These are phyloP conservation scores for Avena atlantica DNA, from an alignment of 176 grass and related monocot species.

Conservation along the genomic window DNA sequence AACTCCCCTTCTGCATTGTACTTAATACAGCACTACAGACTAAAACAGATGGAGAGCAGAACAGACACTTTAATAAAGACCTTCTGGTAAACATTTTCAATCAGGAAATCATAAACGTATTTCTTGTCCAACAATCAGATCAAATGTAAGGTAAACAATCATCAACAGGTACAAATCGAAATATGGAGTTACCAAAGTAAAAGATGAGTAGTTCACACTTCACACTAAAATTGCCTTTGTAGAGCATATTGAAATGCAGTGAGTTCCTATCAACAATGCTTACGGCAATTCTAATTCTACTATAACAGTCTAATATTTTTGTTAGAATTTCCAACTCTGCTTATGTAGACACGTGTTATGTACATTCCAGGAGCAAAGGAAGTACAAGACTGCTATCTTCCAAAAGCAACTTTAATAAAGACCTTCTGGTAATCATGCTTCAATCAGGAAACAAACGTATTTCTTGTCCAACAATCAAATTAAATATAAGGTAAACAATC, in stretches of 20 bases:
- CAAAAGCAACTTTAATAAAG: neutral
- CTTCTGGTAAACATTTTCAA: neutral
- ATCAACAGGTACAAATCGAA: neutral
- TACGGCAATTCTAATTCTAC: too few relatives aligned
- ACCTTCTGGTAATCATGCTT: neutral
- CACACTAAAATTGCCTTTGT: neutral
- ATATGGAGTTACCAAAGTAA: neutral
- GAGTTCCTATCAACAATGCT: too few relatives aligned
- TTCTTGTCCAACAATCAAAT: neutral
- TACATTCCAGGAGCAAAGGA: too few relatives aligned
- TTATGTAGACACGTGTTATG: too few relatives aligned
- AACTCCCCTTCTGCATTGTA: neutral
- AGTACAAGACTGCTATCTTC: too few relatives aligned
- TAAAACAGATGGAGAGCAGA: neutral
- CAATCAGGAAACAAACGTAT: neutral
- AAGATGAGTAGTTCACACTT: neutral
- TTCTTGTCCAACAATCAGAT: neutral
- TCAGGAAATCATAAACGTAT: conserved; percentile 15
- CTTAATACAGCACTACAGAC: neutral
- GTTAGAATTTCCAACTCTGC: too few relatives aligned
- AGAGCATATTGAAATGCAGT: neutral
- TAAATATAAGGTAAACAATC: neutral
- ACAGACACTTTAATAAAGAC: neutral
- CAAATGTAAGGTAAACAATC: neutral
- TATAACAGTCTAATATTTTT: too few relatives aligned